Conservation (phyloP, 2,329 filamentous ascomycete genomes). For the Hyphodiscus sp. region DNA sequence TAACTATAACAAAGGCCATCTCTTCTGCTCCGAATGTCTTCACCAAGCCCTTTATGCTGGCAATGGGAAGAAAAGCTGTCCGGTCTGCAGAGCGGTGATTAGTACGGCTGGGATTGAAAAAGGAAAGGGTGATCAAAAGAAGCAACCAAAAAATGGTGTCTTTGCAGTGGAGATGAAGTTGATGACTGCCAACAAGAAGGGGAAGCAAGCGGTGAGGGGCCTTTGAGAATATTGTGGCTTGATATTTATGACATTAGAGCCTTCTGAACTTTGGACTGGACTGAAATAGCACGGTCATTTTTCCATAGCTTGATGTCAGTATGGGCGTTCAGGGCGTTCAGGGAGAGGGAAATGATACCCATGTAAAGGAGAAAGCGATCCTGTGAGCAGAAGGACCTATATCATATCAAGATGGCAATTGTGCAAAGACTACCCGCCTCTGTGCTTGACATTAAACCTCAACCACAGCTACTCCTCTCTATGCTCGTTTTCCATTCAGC, state of each 20-base stretch:
- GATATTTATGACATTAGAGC: not conserved
- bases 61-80: conserved; percentile 47
- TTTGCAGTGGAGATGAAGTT: conserved; percentile 58
- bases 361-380: not conserved
- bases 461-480: not conserved
- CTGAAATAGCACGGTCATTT: not conserved
- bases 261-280: not conserved
- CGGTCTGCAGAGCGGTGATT: conserved; percentile 56
- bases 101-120: conserved; percentile 38
- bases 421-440: not conserved
- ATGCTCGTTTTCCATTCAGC: not conserved
- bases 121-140: conserved; percentile 28
- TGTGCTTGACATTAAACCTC: too few relatives aligned
- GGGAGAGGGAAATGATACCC: not conserved
- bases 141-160: conserved; percentile 37
- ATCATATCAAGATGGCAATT: not conserved
- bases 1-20: conserved; percentile 43
- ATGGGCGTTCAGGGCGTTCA: not conserved
- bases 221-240: not conserved
- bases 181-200: conserved; percentile 49
- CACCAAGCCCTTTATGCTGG: conserved; percentile 54
- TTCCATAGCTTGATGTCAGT: not conserved
- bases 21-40: conserved; percentile 58
- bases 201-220: conserved; percentile 34
- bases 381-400: not conserved